Conservation (phyloP, 768 basidiomycete genomes). For the Holtermanniella nyarrowii region DNA sequence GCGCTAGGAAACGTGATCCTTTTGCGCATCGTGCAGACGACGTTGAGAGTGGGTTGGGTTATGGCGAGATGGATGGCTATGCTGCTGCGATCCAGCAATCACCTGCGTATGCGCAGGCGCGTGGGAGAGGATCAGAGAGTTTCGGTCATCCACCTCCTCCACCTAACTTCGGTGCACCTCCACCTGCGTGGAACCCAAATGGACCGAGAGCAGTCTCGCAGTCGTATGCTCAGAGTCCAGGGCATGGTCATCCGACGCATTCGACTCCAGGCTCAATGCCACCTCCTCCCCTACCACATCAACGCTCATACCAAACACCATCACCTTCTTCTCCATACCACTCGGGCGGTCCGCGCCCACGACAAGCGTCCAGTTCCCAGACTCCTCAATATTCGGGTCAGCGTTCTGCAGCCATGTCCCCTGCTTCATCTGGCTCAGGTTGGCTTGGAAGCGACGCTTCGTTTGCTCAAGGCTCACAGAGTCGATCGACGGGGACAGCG, state of each 20-base stretch:
- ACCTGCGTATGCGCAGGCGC: too few species aligned
- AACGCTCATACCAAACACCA: not conserved
- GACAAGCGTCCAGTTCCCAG: not conserved
- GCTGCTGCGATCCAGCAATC: too few species aligned
- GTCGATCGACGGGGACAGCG: not conserved
- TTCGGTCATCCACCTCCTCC: not conserved
- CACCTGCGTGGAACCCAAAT: not conserved
- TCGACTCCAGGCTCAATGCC: too few species aligned
- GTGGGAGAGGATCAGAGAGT: too few species aligned
- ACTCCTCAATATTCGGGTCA: not conserved
- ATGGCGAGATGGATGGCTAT: slow-evolving; percentile 21
- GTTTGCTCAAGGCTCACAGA: not conserved
- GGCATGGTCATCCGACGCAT: too few species aligned
- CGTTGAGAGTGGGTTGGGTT: slow-evolving; percentile 34
- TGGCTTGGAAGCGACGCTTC: not conserved
- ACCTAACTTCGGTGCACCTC: not conserved
- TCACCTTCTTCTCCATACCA: not conserved
- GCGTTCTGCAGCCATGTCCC: slow-evolving; percentile 2
- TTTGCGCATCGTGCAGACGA: slow-evolving; percentile 35
- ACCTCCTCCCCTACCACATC: not conserved
- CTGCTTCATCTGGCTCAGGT: not conserved
- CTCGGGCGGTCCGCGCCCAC: not conserved
- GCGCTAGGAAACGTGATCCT: slow-evolving; percentile 34
- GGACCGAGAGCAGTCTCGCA: not conserved
- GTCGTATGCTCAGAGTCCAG: not conserved